These are phyloP conservation scores for Arctium lappa DNA, from an alignment of 129 eudicot genomes.

Conservation along the genomic window DNA sequence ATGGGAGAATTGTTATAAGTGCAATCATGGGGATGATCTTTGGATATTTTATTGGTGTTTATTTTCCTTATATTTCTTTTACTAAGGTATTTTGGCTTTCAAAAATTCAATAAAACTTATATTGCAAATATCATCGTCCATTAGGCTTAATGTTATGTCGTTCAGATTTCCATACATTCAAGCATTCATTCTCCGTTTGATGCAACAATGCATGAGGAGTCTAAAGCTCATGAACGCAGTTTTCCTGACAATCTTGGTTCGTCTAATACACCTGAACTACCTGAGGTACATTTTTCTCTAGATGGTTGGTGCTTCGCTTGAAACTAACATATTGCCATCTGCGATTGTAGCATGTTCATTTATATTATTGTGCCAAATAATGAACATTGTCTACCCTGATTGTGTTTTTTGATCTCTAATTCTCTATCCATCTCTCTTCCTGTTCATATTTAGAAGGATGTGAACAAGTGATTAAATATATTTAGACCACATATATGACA, in stretches of 20 bases:
- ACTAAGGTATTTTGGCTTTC: slow-evolving; percentile 51
- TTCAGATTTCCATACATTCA: slow-evolving; percentile 62
- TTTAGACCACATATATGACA: neutral
- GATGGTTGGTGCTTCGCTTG: neutral
- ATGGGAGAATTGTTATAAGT: slow-evolving; percentile 60
- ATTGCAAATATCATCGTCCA: neutral
- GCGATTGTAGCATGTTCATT: neutral
- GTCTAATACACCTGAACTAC: slow-evolving; percentile 57
- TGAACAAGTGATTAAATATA: neutral
- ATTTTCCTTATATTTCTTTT: slow-evolving; percentile 79
- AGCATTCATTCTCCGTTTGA: slow-evolving; percentile 38
- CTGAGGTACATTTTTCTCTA: slow-evolving; percentile 48
- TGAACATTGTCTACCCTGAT: neutral
- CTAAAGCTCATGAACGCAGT: slow-evolving; percentile 40
- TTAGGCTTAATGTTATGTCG: slow-evolving; percentile 16
- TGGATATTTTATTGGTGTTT: slow-evolving; percentile 86
- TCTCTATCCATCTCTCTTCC: neutral
- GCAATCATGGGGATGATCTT: slow-evolving; percentile 78
- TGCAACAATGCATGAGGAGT: slow-evolving; percentile 28
- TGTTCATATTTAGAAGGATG: neutral
- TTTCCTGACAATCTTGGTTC: slow-evolving; percentile 91
- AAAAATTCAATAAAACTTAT: neutral
- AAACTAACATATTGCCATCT: neutral
- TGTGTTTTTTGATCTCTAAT: neutral
- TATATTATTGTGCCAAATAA: neutral